phyloP scores from a whole-genome alignment of 2,329 filamentous ascomycete genomes.

The Aaosphaeria arxii region DNA sequence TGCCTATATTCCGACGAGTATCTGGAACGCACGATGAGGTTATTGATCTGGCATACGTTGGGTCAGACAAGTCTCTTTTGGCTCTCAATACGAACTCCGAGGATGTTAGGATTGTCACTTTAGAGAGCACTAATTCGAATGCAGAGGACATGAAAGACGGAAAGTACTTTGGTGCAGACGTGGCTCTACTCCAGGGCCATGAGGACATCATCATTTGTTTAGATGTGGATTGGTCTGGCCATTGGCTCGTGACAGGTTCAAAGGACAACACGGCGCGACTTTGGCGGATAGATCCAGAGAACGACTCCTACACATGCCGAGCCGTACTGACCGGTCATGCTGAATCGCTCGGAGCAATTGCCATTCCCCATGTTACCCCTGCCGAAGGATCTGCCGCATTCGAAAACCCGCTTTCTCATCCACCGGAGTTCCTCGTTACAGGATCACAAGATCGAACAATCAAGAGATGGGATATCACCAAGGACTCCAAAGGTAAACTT shows the following conservation, averaged over 20 bases:
- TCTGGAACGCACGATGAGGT: slow-evolving; percentile 98
- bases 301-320: slow-evolving; percentile 74
- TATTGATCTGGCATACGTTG: slow-evolving; percentile 86
- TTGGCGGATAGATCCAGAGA: slow-evolving; percentile 79
- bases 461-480: slow-evolving; percentile 80
- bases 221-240: slow-evolving; percentile 93
- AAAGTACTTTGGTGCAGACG: slow-evolving; percentile 85
- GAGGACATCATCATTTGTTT: slow-evolving; percentile 94
- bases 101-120: slow-evolving; percentile 82
- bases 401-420: slow-evolving; percentile 71
- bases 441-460: slow-evolving; percentile 94
- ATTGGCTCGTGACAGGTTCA: slow-evolving; percentile 93
- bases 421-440: slow-evolving; percentile 81
- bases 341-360: slow-evolving; percentile 87
- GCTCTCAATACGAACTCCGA: slow-evolving; percentile 95
- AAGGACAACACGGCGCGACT: slow-evolving; percentile 94
- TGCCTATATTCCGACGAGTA: slow-evolving; percentile 69
- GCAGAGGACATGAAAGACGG: slow-evolving; percentile 22
- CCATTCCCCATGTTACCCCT: slow-evolving; percentile 70
- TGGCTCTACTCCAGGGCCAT: slow-evolving; percentile 82
- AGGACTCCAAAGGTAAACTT: slow-evolving; percentile 52
- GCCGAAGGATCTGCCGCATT: slow-evolving; percentile 67
- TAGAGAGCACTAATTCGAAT: slow-evolving; percentile 40
- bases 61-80: slow-evolving; percentile 74
- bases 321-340: slow-evolving; percentile 86